Conservation (phyloP, 2,329 filamentous ascomycete genomes). For the Verticillium tricorpus region DNA sequence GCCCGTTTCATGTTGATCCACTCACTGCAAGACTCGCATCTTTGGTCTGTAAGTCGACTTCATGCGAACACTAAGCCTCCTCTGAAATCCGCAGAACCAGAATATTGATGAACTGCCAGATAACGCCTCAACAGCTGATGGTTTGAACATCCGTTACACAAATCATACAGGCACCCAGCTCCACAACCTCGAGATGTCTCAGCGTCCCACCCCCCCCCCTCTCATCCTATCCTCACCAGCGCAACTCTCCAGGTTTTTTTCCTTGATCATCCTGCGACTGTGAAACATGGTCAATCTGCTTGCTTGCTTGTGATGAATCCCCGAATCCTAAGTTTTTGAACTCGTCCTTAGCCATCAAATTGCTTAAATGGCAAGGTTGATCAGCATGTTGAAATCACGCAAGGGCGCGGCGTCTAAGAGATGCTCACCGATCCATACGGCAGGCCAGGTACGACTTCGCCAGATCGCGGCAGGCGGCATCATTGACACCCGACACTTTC, state of each 20-base stretch:
- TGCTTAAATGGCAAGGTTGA: conserved; percentile 45
- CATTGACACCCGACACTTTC: conserved; percentile 76
- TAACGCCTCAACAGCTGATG: too few species aligned
- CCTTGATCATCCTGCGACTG: conserved; percentile 21
- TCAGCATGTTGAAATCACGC: neutral
- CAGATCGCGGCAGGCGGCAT: conserved; percentile 75
- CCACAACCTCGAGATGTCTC: too few species aligned
- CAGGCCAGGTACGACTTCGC: conserved; percentile 88
- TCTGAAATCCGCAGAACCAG: too few species aligned
- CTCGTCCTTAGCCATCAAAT: conserved; percentile 93
- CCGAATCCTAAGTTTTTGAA: conserved; percentile 88
- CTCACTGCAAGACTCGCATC: too few species aligned
- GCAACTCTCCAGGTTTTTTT: conserved; percentile 4
- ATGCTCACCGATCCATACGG: conserved; percentile 83
- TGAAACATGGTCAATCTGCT: conserved; percentile 9
- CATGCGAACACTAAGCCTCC: too few species aligned
- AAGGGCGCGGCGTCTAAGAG: neutral
- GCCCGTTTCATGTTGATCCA: too few species aligned
- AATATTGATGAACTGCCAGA: too few species aligned
- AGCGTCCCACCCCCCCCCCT: too few species aligned
- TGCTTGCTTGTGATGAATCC: conserved; percentile 16
- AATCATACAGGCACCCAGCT: too few species aligned
- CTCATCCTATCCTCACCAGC: neutral
- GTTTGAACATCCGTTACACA: too few species aligned
- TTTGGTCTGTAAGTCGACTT: too few species aligned